Base-by-base conservation (phyloP, 306 rosid genomes). In the Inga leiocalycina region DNA sequence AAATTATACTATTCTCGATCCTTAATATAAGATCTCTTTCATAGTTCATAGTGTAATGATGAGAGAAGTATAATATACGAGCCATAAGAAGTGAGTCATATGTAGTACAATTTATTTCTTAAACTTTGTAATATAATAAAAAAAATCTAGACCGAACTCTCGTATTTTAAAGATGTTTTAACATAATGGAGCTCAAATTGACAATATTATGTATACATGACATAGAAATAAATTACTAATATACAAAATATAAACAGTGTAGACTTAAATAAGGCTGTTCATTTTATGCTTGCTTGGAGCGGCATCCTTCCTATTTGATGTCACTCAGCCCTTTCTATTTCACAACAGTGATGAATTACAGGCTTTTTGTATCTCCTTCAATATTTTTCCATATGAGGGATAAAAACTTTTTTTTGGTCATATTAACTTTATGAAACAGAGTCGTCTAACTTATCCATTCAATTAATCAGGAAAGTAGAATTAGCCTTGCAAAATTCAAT, bases 381-480 rank as follows among this genome's bases (percentile, higher is more conserved):
- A 35, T 3, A 39, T 52, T 74, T 49, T 70, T 70, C 54, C 52
- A 65, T 67, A 78, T 57, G 65, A 81, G 49, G 68, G 30, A 82
- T 77, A 57, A 39, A 64, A 64, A 80, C 80, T 81, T 85, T 79
- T 84, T 71, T 84, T 8, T 32, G 48, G 65, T 81, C 78, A 17
- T 46, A 20, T 77, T 43, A 75, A 80, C 83, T 80, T 74, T 39
- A 66, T 1, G 17, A 74, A 81, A 83, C 65, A 19, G 46, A 81
- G 48, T 22, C 16, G 43, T 24, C 51, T 2, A 43, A 20, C 34
- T 41, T 9, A 43, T 41, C 32, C 27, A 46, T 61, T 59, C 73
- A 41, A 73, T 37, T 32, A 70, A 20, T 39, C 46, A n/a, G 72
- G 52, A 80, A 77, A 66, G 62, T 72, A 76, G 70, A 72, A 77